Evolutionary conservation across 2,329 filamentous ascomycete genomes (phyloP), one percentile per base, ranked within the genome.

Genomic region (Penicillium sp.): DNA sequence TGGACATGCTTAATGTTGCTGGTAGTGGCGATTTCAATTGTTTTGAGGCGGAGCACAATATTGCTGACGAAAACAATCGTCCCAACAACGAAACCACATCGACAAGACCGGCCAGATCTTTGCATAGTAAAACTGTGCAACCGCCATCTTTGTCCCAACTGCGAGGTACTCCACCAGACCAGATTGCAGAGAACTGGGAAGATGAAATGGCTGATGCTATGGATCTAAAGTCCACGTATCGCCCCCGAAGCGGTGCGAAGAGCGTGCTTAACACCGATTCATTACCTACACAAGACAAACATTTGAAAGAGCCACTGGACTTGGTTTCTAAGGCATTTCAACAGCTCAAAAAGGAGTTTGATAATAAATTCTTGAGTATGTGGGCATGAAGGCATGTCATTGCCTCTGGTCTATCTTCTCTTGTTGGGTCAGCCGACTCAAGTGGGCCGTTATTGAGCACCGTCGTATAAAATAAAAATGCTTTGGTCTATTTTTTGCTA

Each of bases 281-380:
- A n/a, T n/a, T n/a, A 13, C 12, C 2, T 33, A n/a, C n/a, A n/a
- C n/a, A n/a, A n/a, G n/a, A n/a, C 31, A 33, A 12, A 7, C 31
- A 33, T n/a, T n/a, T n/a, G n/a, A 12, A 33, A 5, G 5, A 6
- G 12, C n/a, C 31, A 10, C 54, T 62, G 34, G 13, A 56, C 28
- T 34, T 53, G 51, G 64, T 70, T 33, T 59, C 64, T 28, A 59
- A 60, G 38, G 68, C 61, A 5, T 71, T 74, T 54, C 61, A 47
- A 26, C 54, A 59, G 51, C 59, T 74, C 16, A 58, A 64, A 51
- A 42, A 6, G 4, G 67, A 70, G 45, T 74, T 73, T 48, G 60
- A 73, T 45, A 48, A 34, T 29, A 72, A 72, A 42, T 73, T 74
- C 58, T 61, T 52, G 33, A 61, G 59, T 12, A 71, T 69, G 48